Evolutionary conservation across 106 monocot species (phyloP).

Genomic region (Hemerocallis citrina): DNA sequence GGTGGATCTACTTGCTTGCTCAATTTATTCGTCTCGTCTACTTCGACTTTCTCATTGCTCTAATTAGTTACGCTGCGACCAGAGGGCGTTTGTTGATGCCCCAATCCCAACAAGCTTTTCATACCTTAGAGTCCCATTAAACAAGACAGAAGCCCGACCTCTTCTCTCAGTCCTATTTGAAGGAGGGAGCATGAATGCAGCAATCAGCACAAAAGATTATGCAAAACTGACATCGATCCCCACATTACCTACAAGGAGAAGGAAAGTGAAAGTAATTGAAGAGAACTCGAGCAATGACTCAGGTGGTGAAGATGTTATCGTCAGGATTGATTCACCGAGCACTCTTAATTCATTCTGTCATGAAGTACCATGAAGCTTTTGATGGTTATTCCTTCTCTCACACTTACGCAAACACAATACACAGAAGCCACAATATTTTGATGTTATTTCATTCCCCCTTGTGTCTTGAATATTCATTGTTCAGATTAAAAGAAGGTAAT

Average conservation of each 20-base stretch:
- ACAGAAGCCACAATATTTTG: too few relatives aligned
- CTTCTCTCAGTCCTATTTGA: slow-evolving; percentile 65
- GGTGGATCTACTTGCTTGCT: too few relatives aligned
- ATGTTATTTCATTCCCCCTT: too few relatives aligned
- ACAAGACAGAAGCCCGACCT: slow-evolving; percentile 1
- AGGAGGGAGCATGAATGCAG: slow-evolving; percentile 33
- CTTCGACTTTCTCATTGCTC: too few relatives aligned
- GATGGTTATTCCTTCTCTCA: not conserved
- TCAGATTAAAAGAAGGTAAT: too few relatives aligned
- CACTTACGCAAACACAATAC: too few relatives aligned
- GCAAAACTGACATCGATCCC: slow-evolving; percentile 4
- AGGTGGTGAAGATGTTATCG: slow-evolving; percentile 65
- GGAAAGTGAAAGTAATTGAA: not conserved
- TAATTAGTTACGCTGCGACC: too few relatives aligned
- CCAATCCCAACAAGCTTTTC: too few relatives aligned
- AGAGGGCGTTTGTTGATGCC: too few relatives aligned
- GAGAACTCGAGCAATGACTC: slow-evolving; percentile 75
- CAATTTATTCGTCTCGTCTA: too few relatives aligned
- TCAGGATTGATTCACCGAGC: slow-evolving; percentile 84
- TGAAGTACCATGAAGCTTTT: not conserved
- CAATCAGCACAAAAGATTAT: slow-evolving; percentile 9
- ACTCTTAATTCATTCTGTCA: slow-evolving; percentile 46
- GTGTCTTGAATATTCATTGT: too few relatives aligned
- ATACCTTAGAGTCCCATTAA: slow-evolving; percentile 37
- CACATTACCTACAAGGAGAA: slow-evolving; percentile 16